These are phyloP conservation scores for Juncus inflexus DNA, from an alignment of 176 grass and related monocot species.

Conservation along the genomic window DNA sequence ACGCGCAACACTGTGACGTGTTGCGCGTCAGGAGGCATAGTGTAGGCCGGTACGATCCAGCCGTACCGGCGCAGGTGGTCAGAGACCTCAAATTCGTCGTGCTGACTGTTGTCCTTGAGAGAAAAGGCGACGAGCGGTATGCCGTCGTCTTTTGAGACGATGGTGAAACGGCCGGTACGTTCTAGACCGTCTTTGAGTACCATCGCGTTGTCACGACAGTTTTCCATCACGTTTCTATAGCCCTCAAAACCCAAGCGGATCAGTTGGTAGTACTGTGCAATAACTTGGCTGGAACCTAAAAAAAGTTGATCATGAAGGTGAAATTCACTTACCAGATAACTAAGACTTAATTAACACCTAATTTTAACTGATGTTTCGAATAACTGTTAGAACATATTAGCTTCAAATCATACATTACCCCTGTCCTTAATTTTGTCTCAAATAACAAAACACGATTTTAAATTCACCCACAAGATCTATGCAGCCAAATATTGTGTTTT, in stretches of 20 bases:
- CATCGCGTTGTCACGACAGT: conserved; percentile 96
- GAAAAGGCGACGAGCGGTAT: conserved; percentile 95
- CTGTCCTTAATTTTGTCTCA: no score
- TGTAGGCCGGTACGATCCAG: conserved; percentile 97
- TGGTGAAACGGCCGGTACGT: conserved; percentile 65
- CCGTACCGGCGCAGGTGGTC: conserved; percentile 90
- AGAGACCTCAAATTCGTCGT: conserved; percentile 94
- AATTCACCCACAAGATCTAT: no score
- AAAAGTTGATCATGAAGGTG: background rate
- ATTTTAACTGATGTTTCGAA: background rate
- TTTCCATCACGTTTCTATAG: conserved; percentile 97
- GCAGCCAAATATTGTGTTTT: no score
- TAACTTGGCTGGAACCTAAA: conserved; percentile 78
- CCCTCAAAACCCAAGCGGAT: conserved; percentile 95
- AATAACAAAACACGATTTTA: no score
- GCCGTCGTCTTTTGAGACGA: conserved; percentile 88
- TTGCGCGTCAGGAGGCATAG: conserved; percentile 85
- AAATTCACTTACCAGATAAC: conserved; percentile 4
- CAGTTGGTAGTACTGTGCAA: conserved; percentile 97
- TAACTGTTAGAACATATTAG: background rate
- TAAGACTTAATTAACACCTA: background rate
- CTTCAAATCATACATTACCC: background rate
- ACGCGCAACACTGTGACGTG: conserved; percentile 92
- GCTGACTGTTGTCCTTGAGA: conserved; percentile 67
- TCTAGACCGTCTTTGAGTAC: conserved; percentile 76